These are phyloP conservation scores for Sodiomyces alkalinus DNA, from an alignment of 2,329 filamentous ascomycete genomes.

Conservation along the genomic window DNA sequence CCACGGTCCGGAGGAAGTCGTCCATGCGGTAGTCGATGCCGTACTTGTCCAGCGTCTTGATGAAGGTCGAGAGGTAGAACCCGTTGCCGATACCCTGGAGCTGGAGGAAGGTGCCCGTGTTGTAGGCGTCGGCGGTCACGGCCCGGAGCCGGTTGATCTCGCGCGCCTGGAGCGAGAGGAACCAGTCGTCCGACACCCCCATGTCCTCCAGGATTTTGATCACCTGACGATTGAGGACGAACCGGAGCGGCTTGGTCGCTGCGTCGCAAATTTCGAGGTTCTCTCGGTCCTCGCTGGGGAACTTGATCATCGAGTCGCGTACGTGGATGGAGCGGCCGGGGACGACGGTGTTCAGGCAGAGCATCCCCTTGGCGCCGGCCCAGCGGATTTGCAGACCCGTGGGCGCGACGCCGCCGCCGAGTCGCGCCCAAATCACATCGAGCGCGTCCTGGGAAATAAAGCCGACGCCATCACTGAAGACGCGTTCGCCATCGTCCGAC, in stretches of 20 bases:
- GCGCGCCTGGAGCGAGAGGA: conserved; percentile 47
- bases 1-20: conserved; percentile 50
- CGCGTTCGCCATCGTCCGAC: conserved; percentile 28
- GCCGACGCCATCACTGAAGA: conserved; percentile 71
- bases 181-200: conserved; percentile 39
- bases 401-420: conserved; percentile 32
- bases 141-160: conserved; percentile 44
- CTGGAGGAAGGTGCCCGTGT: conserved; percentile 52
- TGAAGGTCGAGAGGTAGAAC: conserved; percentile 45
- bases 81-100: conserved; percentile 43
- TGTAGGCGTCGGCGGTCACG: conserved; percentile 40
- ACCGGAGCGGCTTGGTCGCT: conserved; percentile 48
- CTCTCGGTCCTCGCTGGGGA: conserved; percentile 34
- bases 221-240: conserved; percentile 63
- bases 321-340: conserved; percentile 43
- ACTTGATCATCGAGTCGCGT: conserved; percentile 69
- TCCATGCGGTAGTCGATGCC: conserved; percentile 53
- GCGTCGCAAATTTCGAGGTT: conserved; percentile 61
- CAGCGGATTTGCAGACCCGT: conserved; percentile 64
- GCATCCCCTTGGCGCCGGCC: conserved; percentile 63
- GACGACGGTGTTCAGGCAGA: conserved; percentile 51
- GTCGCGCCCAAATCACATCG: conserved; percentile 38
- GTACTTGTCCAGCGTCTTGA: conserved; percentile 41
- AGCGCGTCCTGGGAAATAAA: conserved; percentile 50
- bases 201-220: conserved; percentile 83